Conservation (phyloP, 1,284 basidiomycete genomes). For the Mixia osmundae region DNA sequence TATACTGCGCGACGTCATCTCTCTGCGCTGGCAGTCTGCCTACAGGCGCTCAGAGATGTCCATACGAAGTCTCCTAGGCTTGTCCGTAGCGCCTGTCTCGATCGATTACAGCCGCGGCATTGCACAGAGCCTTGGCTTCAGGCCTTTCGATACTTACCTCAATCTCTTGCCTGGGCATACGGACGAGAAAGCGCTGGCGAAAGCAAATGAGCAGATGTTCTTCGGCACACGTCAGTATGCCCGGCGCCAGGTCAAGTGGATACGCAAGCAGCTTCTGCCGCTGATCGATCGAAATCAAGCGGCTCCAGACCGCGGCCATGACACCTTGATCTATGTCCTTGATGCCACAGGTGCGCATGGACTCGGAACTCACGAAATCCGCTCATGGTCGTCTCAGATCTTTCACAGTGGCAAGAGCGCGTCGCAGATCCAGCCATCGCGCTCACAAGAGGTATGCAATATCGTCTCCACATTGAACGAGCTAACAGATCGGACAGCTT, state of each 20-base stretch:
- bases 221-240: conserved; percentile 74
- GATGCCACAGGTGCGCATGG: conserved; percentile 42
- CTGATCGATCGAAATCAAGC: conserved; percentile 34
- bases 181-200: conserved; percentile 25
- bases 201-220: conserved; percentile 59
- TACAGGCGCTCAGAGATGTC: no score
- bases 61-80: no score
- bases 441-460: no score
- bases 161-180: background rate
- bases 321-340: conserved; percentile 30
- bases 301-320: conserved; percentile 12
- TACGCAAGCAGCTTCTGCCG: conserved; percentile 69
- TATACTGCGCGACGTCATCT: no score
- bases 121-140: conserved; percentile 72
- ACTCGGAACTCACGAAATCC: conserved; percentile 11
- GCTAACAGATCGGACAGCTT: no score
- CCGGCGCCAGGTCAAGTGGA: conserved; percentile 75
- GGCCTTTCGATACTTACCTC: conserved; percentile 8
- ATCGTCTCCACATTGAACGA: no score
- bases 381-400: background rate
- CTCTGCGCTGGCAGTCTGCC: no score
- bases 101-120: conserved; percentile 55
- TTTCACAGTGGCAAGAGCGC: background rate
- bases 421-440: no score
- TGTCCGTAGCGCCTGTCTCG: no score